These are phyloP conservation scores for Monosporozyma yasuniensis DNA, from an alignment of 805 yeast species.

Conservation along the genomic window DNA sequence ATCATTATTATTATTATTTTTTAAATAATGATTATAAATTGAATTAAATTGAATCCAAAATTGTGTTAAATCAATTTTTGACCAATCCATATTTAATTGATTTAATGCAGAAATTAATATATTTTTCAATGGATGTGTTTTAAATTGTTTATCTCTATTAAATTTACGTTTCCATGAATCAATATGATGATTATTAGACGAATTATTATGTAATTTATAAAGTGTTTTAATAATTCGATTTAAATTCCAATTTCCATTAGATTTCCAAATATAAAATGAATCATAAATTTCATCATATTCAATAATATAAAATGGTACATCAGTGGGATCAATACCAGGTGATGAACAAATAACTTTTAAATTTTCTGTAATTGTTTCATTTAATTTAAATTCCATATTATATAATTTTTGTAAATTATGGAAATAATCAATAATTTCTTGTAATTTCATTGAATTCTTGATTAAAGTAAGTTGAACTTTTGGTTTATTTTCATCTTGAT, in stretches of 20 bases:
- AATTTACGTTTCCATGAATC: conserved; percentile 6
- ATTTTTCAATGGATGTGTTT: conserved; percentile 6
- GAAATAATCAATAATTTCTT: conserved; percentile 13
- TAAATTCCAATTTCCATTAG: conserved; percentile 22
- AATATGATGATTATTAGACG: not conserved
- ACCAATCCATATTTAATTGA: conserved; percentile 19
- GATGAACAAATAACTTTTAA: conserved; percentile 18
- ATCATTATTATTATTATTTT: not conserved
- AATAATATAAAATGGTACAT: conserved; percentile 20
- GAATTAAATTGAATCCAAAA: conserved; percentile 16
- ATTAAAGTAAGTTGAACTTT: conserved; percentile 21
- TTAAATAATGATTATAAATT: not conserved
- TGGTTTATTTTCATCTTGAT: conserved; percentile 21
- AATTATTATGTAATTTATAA: conserved; percentile 5
- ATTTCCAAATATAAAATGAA: conserved; percentile 21
- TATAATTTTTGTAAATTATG: conserved; percentile 21
- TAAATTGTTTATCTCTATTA: conserved; percentile 6
- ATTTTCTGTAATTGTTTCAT: conserved; percentile 26
- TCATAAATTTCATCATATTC: conserved; percentile 20
- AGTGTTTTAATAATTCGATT: conserved; percentile 15
- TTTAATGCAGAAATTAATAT: conserved; percentile 9
- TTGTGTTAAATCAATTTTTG: conserved; percentile 8
- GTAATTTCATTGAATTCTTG: conserved; percentile 8
- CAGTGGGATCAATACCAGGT: conserved; percentile 7
- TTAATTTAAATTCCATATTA: conserved; percentile 17